Conservation (phyloP, 169 alveolate genomes). For the Cryptosporidium parvum region DNA sequence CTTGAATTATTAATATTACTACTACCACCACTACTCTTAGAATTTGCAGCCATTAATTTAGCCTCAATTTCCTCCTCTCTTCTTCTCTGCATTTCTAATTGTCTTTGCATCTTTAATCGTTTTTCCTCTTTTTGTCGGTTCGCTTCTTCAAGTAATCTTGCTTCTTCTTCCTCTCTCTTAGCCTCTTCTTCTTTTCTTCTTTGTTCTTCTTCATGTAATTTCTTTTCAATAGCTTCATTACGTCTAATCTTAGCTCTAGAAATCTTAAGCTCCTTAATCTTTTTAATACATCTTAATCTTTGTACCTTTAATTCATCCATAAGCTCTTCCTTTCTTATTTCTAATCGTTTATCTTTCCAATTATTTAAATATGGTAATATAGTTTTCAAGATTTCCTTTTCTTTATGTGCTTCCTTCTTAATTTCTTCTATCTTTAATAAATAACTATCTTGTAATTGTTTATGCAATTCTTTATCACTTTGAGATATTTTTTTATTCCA, state of each 20-base stretch:
- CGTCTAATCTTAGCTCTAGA: slow-evolving; percentile 85
- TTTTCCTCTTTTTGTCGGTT: slow-evolving; percentile 80
- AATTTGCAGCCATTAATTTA: slow-evolving; percentile 47
- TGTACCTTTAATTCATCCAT: slow-evolving; percentile 37
- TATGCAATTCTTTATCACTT: slow-evolving; percentile 59
- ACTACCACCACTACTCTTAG: background rate
- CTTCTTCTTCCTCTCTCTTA: slow-evolving; percentile 55
- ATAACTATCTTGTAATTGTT: slow-evolving; percentile 72
- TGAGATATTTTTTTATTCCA: slow-evolving; percentile 44
- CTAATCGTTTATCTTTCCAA: slow-evolving; percentile 57
- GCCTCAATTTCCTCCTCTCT: slow-evolving; percentile 80
- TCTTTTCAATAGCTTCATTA: slow-evolving; percentile 79
- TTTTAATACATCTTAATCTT: slow-evolving; percentile 78
- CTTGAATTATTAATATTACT: background rate
- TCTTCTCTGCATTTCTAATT: slow-evolving; percentile 79
- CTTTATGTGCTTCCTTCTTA: slow-evolving; percentile 74
- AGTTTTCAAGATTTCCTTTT: slow-evolving; percentile 77
- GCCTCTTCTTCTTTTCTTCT: slow-evolving; percentile 83
- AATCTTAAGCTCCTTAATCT: slow-evolving; percentile 82
- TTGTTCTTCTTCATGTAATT: slow-evolving; percentile 83
- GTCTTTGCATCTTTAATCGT: slow-evolving; percentile 79
- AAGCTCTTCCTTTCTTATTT: slow-evolving; percentile 52
- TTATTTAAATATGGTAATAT: slow-evolving; percentile 54
- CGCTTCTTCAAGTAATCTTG: slow-evolving; percentile 79
- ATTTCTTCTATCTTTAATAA: slow-evolving; percentile 28